Base-by-base conservation (phyloP, 2,329 filamentous ascomycete species). In the Amphichorda felina region DNA sequence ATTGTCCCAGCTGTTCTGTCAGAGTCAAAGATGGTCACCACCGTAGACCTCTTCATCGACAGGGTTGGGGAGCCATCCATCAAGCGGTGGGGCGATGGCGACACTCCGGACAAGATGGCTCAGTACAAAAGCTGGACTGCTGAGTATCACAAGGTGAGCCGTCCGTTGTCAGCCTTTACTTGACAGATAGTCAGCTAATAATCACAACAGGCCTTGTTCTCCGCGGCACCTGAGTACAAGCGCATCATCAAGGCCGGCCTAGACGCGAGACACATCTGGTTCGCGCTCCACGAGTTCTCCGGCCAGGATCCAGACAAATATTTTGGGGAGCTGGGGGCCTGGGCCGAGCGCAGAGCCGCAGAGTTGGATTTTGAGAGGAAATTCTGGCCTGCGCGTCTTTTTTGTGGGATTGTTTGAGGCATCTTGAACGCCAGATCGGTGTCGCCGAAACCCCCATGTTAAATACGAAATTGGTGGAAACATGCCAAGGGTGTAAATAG, bases 1-100 rank as follows among this genome's bases (percentile, higher is more conserved):
- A 47, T 55, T 35, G 42, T 49, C 29, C 52, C 52, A 15, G 53
- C 51, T 30, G 40, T 55, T 31, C 37, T 55, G 25, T 54, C 41
- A 6, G 44, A 46, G 15, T 41, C 42, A 7, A 39, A 40, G 31
- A 42, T 45, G 42, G 37, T 40, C 8, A 40, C 41, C 9, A 37
- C 33, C 2, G 41, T 39, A 4, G 41, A 46, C 24, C 27, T 46
- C 17, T 17, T 38, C 8, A 28, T 42, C 13, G 45, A 47, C 33
- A 39, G 43, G 14, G 29, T 44, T 31, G 46, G 38, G n/a, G 25
- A 38, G 29, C 44, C 50, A 30, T 44, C 40, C 11, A 26, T 47
- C 17, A 45, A 39, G 27, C 44, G 49, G 14, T 39, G 40, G 38
- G 38, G 35, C 10, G 40, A 42, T 21, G 39, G 38, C 25, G 40